Conservation (phyloP, 2,329 filamentous ascomycete genomes). For the Colletotrichum siamense region DNA sequence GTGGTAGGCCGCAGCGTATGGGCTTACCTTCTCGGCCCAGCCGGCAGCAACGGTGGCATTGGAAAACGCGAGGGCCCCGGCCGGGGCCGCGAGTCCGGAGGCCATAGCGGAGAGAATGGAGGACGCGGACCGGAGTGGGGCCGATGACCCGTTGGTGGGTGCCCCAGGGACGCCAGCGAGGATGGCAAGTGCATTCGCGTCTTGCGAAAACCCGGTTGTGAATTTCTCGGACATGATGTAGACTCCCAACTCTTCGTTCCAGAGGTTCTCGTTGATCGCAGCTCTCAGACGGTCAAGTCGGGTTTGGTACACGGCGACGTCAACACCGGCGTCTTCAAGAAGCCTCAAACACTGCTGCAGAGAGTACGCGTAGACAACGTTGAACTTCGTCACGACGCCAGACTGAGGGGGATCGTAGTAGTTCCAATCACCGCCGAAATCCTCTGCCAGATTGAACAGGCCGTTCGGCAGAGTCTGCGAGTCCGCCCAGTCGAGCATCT, state of each 20-base stretch:
- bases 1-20: slow-evolving; percentile 34
- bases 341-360: slow-evolving; percentile 29
- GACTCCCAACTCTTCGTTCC: slow-evolving; percentile 28
- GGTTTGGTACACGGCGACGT: slow-evolving; percentile 24
- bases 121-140: not conserved
- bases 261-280: slow-evolving; percentile 30
- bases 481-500: slow-evolving; percentile 39
- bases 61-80: slow-evolving; percentile 23
- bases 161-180: slow-evolving; percentile 29
- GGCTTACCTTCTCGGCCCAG: slow-evolving; percentile 27
- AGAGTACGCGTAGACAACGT: slow-evolving; percentile 34
- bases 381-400: slow-evolving; percentile 36
- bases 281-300: slow-evolving; percentile 28
- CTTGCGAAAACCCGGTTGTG: slow-evolving; percentile 29
- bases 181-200: slow-evolving; percentile 36
- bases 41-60: slow-evolving; percentile 3
- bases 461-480: slow-evolving; percentile 29
- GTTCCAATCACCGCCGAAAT: slow-evolving; percentile 38
- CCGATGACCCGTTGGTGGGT: not conserved
- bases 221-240: slow-evolving; percentile 29
- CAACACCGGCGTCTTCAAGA: slow-evolving; percentile 24
- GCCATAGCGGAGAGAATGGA: slow-evolving; percentile 16
- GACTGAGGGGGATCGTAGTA: slow-evolving; percentile 36
- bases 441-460: slow-evolving; percentile 31
- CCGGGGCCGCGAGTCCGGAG: not conserved